A percentile compares a stretch with the other conserved stretches of the same genome.
Conservation (phyloP, 1,284 basidiomycete genomes). For the Violaceomyces palustris region DNA sequence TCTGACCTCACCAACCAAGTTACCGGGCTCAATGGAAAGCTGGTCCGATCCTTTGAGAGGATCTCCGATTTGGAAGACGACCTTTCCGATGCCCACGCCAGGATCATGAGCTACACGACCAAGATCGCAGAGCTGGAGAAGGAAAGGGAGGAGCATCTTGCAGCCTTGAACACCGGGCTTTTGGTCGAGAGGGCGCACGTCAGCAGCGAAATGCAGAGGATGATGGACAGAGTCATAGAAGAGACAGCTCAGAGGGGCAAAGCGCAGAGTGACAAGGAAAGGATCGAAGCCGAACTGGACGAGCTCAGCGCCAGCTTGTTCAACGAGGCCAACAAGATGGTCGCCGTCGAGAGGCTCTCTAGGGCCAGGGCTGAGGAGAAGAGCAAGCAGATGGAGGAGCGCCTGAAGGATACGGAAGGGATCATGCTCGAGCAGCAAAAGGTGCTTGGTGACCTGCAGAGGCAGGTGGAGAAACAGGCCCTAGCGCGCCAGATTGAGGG, state of each 20-base stretch:
- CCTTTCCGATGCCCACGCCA: slow-evolving; percentile 68
- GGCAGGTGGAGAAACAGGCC: slow-evolving; percentile 65
- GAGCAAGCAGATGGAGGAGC: slow-evolving; percentile 71
- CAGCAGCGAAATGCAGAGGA: slow-evolving; percentile 79
- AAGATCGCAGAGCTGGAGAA: slow-evolving; percentile 58
- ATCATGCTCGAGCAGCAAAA: slow-evolving; percentile 50
- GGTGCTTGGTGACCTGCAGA: slow-evolving; percentile 72
- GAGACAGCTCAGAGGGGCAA: slow-evolving; percentile 85
- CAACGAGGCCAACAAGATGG: slow-evolving; percentile 56
- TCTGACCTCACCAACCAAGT: slow-evolving; percentile 83
- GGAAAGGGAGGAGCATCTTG: slow-evolving; percentile 55
- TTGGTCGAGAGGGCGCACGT: slow-evolving; percentile 87
- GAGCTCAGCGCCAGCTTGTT: slow-evolving; percentile 75
- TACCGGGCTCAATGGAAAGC: slow-evolving; percentile 81
- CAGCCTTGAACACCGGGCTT: slow-evolving; percentile 64
- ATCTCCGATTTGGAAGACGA: slow-evolving; percentile 90
- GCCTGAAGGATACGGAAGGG: slow-evolving; percentile 77
- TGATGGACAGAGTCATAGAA: slow-evolving; percentile 90
- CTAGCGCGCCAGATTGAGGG: slow-evolving; percentile 43
- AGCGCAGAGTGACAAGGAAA: slow-evolving; percentile 68
- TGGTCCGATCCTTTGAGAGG: slow-evolving; percentile 84
- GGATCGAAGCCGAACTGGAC: slow-evolving; percentile 62
- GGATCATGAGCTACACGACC: slow-evolving; percentile 58
- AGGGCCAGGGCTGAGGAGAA: slow-evolving; percentile 74
- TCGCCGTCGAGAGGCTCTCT: slow-evolving; percentile 78